These are phyloP conservation scores for Ophiostoma tasmaniense DNA, from an alignment of 2,329 filamentous ascomycete species.

Conservation along the genomic window DNA sequence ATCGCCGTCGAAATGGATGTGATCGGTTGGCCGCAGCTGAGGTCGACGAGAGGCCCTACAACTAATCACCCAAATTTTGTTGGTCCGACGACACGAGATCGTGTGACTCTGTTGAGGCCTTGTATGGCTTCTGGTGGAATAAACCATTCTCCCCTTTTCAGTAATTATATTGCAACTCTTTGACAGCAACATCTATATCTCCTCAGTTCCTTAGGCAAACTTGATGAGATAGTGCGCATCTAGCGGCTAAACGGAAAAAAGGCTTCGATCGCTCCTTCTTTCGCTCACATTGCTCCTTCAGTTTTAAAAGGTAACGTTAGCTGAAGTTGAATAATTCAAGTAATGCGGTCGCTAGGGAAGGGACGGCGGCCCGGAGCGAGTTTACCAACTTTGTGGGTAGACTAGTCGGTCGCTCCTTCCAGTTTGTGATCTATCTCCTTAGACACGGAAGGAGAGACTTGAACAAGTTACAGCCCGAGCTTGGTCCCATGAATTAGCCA, in stretches of 20 bases:
- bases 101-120: not conserved
- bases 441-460: not conserved
- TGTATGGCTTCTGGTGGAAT: not conserved
- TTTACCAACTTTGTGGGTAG: not conserved
- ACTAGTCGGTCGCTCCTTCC: not conserved
- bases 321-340: not conserved
- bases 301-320: not conserved
- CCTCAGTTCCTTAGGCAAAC: not conserved
- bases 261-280: not conserved
- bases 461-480: not conserved
- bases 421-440: not conserved
- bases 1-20: not conserved
- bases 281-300: not conserved
- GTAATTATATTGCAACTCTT: not conserved
- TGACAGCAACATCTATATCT: not conserved
- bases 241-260: not conserved
- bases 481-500: not conserved
- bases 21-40: not conserved
- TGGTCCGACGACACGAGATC: not conserved
- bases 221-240: not conserved
- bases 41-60: not conserved
- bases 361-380: not conserved
- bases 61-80: not conserved
- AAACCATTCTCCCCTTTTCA: not conserved
- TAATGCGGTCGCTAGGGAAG: not conserved